Base-by-base conservation (phyloP, 768 basidiomycete genomes). In the Lactarius quietus region DNA sequence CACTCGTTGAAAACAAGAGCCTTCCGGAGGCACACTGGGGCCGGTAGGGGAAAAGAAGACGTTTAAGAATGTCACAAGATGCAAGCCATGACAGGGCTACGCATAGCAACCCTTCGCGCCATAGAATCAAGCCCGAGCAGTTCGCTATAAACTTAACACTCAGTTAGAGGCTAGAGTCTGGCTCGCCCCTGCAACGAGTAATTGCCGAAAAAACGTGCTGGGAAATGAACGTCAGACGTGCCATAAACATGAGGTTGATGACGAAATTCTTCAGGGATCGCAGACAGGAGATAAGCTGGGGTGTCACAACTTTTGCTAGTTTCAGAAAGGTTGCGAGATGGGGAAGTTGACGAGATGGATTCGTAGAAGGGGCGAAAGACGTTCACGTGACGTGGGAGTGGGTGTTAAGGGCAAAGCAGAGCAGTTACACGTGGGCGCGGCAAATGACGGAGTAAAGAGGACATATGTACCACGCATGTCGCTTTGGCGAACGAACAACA, bases 171-270 rank as follows among this genome's bases (percentile, higher is more conserved):
- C 53, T 29, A 6, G 51, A 54, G 51, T 41, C 57, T 45, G 65
- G 64, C 64, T 61, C 26, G 51, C 41, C 53, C 57, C 63, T 33
- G 63, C 53, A 64, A 55, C 52, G 41, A 41, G 53, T 54, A 58
- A 64, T 67, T 52, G 58, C 58, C 62, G 57, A 67, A 61, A 61
- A 68, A 68, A 64, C 63, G 60, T 64, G 63, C 28, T 52, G 52
- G 52, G 63, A 57, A 57, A 61, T 62, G 57, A 62, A 59, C 59
- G 56, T 28, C 12, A 28, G 39, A 52, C 61, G 61, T 48, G 57
- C 59, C 57, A 59, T 58, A 43, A 52, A 59, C 68, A 68, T 67
- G 68, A 67, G 68, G 58, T 58, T 28, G 57, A 68, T 63, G 65
- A 67, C 65, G 55, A 63, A 35, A 55, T 48, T 39, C 48, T n/a